Conservation (phyloP, 441 rosid genomes). For the Rhodomyrtus psidioides region DNA sequence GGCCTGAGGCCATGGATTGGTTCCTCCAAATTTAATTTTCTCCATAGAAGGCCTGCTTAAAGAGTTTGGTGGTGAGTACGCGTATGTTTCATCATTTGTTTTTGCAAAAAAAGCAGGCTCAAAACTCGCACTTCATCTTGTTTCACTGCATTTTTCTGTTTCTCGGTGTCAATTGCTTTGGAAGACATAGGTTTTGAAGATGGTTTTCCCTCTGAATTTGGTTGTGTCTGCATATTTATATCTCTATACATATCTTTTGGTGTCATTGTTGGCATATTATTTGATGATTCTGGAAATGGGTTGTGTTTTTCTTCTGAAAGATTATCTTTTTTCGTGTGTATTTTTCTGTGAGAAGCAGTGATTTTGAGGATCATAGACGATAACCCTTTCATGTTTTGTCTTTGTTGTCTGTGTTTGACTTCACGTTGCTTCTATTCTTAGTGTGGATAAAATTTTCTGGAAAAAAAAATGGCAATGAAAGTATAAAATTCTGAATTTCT, state of each 20-base stretch:
- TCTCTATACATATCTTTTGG: background rate
- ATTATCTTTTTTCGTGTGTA: background rate
- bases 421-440: background rate
- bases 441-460: background rate
- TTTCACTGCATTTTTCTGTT: background rate
- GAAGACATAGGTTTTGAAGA: background rate
- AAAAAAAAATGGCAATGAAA: background rate
- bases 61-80: slow-evolving; percentile 19
- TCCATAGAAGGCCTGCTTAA: background rate
- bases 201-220: background rate
- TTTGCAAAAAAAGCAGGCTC: background rate
- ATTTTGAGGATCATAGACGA: background rate
- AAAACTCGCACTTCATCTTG: background rate
- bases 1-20: slow-evolving; percentile 13
- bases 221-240: background rate
- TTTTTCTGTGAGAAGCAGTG: background rate
- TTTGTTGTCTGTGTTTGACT: background rate
- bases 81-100: background rate
- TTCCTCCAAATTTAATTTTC: slow-evolving; percentile 6
- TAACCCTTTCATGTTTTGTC: background rate
- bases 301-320: background rate
- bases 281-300: background rate
- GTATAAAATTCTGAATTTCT: background rate
- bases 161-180: background rate
- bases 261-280: background rate